Evolutionary conservation across 345 rosid species (phyloP).

Genomic region (Litchi chinensis): DNA sequence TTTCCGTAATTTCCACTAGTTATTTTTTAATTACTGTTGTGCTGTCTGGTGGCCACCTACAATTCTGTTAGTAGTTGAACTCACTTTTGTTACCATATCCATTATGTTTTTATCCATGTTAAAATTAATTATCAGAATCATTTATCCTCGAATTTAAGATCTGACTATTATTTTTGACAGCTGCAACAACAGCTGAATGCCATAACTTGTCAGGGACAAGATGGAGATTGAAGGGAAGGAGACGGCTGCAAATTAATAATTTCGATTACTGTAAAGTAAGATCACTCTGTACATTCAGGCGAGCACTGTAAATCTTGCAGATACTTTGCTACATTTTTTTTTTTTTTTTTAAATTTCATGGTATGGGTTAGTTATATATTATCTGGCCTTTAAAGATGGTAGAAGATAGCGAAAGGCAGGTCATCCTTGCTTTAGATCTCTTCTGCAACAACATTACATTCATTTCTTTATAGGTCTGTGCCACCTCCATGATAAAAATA

Average conservation of each 20-base stretch:
- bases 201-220: conserved; percentile 50
- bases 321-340: conserved; percentile 21
- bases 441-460: conserved; percentile 1
- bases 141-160: background rate
- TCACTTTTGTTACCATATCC: too few species aligned
- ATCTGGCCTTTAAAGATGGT: background rate
- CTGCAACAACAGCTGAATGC: conserved; percentile 64
- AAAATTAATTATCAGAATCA: background rate
- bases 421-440: conserved; percentile 9
- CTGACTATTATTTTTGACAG: conserved; percentile 41
- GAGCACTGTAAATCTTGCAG: conserved; percentile 35
- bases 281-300: conserved; percentile 28
- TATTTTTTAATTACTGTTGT: background rate
- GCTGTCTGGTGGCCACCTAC: too few species aligned
- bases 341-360: background rate
- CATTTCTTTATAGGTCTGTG: conserved; percentile 19
- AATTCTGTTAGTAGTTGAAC: background rate
- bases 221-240: conserved; percentile 46
- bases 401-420: background rate
- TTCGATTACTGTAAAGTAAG: conserved; percentile 22
- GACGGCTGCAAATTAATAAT: conserved; percentile 31
- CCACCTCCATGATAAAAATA: conserved; percentile 22
- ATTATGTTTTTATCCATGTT: background rate
- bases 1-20: background rate
- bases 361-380: conserved; percentile 12